phyloP scores from a whole-genome alignment of 495 filamentous ascomycete genomes.

The Penicillium manginii region DNA sequence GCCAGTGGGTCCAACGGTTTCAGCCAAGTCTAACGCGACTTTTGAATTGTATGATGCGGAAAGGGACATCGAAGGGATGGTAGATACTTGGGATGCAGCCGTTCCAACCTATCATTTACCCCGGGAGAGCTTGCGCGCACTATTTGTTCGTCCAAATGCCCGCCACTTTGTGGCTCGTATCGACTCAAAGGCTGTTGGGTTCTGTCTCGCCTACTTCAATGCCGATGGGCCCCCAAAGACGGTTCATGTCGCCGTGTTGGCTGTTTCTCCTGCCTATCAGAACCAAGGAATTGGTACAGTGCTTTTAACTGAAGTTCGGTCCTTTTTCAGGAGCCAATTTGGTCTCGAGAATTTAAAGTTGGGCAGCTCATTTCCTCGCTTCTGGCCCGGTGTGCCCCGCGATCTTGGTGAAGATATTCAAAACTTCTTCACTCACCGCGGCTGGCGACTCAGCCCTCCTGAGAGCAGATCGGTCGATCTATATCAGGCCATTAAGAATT shows the following conservation, averaged over 20 bases:
- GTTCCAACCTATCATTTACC: conserved; percentile 47
- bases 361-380: conserved; percentile 51
- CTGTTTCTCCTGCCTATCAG: conserved; percentile 44
- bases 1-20: conserved; percentile 34
- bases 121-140: conserved; percentile 24
- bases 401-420: conserved; percentile 41
- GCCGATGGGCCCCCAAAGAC: conserved; percentile 26
- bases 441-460: conserved; percentile 39
- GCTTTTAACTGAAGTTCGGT: conserved; percentile 39
- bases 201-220: conserved; percentile 46
- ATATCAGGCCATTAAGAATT: conserved; percentile 44
- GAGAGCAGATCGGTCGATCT: conserved; percentile 44
- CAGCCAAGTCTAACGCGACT: conserved; percentile 19
- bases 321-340: conserved; percentile 33
- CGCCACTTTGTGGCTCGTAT: conserved; percentile 43
- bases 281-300: conserved; percentile 47
- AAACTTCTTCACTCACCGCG: conserved; percentile 51
- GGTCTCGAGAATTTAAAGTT: conserved; percentile 33
- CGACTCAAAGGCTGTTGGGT: conserved; percentile 38
- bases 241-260: conserved; percentile 44
- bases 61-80: conserved; percentile 37
- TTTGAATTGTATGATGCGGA: conserved; percentile 24
- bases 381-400: conserved; percentile 52
- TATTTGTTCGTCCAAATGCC: conserved; percentile 32
- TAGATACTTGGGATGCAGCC: conserved; percentile 41